phyloP scores from a whole-genome alignment of 2,329 filamentous ascomycete genomes.

The Aspergillus latus region DNA sequence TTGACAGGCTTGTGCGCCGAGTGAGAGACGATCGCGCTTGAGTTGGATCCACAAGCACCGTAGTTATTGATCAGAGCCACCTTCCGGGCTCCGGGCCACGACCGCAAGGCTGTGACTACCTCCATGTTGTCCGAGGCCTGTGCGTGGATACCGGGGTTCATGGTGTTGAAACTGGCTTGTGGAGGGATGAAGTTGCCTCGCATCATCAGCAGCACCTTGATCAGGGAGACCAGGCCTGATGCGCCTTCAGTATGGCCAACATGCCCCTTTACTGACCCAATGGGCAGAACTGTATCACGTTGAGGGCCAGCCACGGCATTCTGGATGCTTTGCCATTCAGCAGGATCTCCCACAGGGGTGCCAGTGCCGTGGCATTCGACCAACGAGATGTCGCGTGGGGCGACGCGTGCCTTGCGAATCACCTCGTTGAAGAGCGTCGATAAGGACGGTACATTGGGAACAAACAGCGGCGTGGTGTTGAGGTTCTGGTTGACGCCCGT shows the following conservation, averaged over 20 bases:
- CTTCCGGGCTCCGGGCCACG: neutral
- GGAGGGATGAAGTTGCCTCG: constrained; percentile 21
- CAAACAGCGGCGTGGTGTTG: constrained; percentile 22
- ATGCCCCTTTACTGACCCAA: constrained; percentile 34
- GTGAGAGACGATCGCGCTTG: neutral
- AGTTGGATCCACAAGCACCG: neutral
- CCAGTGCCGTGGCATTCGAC: constrained; percentile 19
- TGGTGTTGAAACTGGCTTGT: constrained; percentile 27
- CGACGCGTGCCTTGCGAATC: constrained; percentile 12
- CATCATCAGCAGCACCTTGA: constrained; percentile 33
- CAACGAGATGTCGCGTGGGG: neutral
- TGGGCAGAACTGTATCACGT: constrained; percentile 9
- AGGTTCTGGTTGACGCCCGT: constrained; percentile 32
- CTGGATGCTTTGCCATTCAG: constrained; percentile 26
- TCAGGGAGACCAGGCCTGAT: constrained; percentile 30
- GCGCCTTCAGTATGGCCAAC: constrained; percentile 36
- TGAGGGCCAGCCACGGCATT: constrained; percentile 18
- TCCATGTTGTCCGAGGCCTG: neutral
- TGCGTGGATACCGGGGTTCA: constrained; percentile 15
- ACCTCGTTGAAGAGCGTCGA: constrained; percentile 29
- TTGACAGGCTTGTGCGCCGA: neutral
- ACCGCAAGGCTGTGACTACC: neutral
- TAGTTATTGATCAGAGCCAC: constrained; percentile 8
- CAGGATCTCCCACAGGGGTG: constrained; percentile 29
- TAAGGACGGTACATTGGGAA: constrained; percentile 23